Evolutionary conservation across 345 rosid genomes (phyloP), one percentile per base, ranked within the genome.

Genomic region (Eucalyptus decipiens): DNA sequence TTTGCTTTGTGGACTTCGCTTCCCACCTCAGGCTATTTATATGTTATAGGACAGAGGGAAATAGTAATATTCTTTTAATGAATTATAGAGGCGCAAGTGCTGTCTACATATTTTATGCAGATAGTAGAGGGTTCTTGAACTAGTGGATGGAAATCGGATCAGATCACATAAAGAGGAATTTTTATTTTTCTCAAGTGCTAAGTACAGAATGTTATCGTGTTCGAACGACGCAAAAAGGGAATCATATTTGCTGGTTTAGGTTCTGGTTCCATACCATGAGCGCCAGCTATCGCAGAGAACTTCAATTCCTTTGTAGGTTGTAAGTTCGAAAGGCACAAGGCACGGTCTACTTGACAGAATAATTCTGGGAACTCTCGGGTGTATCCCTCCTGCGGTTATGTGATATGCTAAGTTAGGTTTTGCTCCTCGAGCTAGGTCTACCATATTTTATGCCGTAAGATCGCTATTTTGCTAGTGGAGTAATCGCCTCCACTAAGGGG

Each of bases 131-230:
- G 56, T 86, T 56, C n/a, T 86, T 51, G 15, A 86, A 92, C 88
- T 88, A 88, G 94, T 91, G 93, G 94, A 90, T 30, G 80, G 56
- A 80, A 88, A 76, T 67, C 47, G 28, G n/a, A 76, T 76, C 83
- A 76, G 30, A 24, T 40, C 83, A 37, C 28, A 76, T 37, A 76
- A 76, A 42, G 30, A 23, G 47, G 47, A 40, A 76, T 40, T 76
- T 37, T 76, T 76, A 40, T 37, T 34, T 34, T 37, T 24, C 83
- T 37, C 45, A 72, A 72, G 42, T 37, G 83, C 83, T 19, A 72
- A 37, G 45, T 37, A 28, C 47, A 76, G 16, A 37, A 19, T 76
- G 83, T 43, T 40, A 6, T 76, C 83, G 13, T 40, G 83, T 40
- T 76, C 15, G 28, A 43, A 76, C 47, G 42, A 76, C 83, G 28